Conservation (phyloP, 1,139 yeast genomes). For the Spencermartinsiella ligniputridi region DNA sequence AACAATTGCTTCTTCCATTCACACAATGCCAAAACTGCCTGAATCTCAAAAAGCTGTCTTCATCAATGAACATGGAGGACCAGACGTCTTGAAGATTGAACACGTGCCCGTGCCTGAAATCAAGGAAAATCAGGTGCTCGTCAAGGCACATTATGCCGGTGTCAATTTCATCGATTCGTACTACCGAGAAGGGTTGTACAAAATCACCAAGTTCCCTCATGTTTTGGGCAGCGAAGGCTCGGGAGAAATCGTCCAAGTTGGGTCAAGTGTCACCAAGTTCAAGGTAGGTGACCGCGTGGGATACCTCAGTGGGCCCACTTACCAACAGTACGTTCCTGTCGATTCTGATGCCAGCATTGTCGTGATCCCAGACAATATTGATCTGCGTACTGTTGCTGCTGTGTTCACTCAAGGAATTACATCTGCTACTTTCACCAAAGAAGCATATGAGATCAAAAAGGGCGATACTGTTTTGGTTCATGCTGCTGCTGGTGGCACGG, state of each 20-base stretch:
- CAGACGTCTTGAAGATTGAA: constrained; percentile 49
- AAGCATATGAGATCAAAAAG: constrained; percentile 59
- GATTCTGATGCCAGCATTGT: constrained; percentile 30
- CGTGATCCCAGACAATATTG: constrained; percentile 46
- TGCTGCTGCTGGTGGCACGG: constrained; percentile 97
- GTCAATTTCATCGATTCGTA: constrained; percentile 79
- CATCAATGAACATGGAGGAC: constrained; percentile 54
- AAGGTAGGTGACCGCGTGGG: constrained; percentile 71
- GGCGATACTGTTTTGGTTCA: constrained; percentile 72
- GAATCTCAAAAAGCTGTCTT: constrained; percentile 54
- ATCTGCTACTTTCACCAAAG: constrained; percentile 63
- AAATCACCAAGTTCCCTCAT: constrained; percentile 41
- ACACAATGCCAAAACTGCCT: constrained; percentile 44
- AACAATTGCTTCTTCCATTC: too few relatives aligned
- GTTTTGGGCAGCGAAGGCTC: constrained; percentile 81
- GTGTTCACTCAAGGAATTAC: constrained; percentile 70
- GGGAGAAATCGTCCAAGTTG: constrained; percentile 69
- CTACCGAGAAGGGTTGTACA: constrained; percentile 46
- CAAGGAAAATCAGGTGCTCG: constrained; percentile 51
- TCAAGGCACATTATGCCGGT: constrained; percentile 73
- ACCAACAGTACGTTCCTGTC: constrained; percentile 65
- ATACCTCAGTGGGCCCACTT: constrained; percentile 48
- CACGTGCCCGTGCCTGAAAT: constrained; percentile 57
- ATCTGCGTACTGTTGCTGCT: constrained; percentile 56
- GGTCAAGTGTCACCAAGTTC: constrained; percentile 51